Base-by-base conservation (phyloP, 2,329 filamentous ascomycete species). In the Fusarium tanahbumbuense region DNA sequence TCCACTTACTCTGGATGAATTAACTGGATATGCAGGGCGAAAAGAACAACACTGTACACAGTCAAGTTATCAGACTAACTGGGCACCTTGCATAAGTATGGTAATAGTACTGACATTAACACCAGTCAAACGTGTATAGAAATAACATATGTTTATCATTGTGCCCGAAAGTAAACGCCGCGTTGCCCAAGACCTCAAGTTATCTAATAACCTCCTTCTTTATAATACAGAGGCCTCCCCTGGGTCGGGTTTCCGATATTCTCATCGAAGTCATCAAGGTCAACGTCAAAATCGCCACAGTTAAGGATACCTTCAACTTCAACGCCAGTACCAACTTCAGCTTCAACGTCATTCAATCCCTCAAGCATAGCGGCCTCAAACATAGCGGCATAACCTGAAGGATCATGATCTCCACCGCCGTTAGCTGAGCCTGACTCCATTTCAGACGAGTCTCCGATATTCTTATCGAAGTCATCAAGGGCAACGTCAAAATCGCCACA, bases 181-280 rank as follows among this genome's bases (percentile, higher is more conserved):
- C 30, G 15, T 23, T 23, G 13, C 23, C 60, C 46, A 22, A 41
- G 37, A 45, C 45, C 44, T 40, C 23, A 23, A 41, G 22, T 45
- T 50, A 20, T 40, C 60, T 18, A 37, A n/a, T 37, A 12, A 37
- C 34, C 10, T 32, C 30, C 30, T 37, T 37, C 32, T 32, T 32
- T 13, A 15, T 16, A 32, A 16, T 15, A 32, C 34, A 37, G 18
- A 37, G 18, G 18, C 6, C 18, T 18, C 34, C 20, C 9, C 25
- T 56, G 55, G 48, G 68, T 63, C 30, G 65, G 32, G 25, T 57
- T 42, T 4, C 58, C 41, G 50, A 25, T 63, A 16, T 48, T 47
- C 68, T 65, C 66, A 6, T 69, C 49, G 52, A 63, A 72, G 34
- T 47, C 59, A 48, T 86, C 85, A 65, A 86, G 80, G 16, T 76